Percentiles rank a stretch among this genome's conserved stretches.
phyloP scores from a whole-genome alignment of 345 rosid species.

The Carallia pectinifolia region DNA sequence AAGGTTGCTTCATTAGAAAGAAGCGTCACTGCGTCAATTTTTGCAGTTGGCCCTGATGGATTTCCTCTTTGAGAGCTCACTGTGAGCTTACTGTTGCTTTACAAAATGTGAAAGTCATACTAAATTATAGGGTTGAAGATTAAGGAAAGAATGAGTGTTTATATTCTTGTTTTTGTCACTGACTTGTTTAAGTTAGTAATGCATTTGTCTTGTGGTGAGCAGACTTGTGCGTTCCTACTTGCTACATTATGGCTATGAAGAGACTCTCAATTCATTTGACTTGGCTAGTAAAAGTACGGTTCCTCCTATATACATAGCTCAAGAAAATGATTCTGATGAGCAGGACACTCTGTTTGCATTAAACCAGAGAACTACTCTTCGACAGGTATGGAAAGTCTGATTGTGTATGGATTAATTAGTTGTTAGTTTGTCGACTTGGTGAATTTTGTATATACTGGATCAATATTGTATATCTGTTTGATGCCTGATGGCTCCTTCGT shows the following conservation, averaged over 20 bases:
- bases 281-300: slow-evolving; percentile 65
- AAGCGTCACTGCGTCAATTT: too few relatives aligned
- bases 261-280: slow-evolving; percentile 82
- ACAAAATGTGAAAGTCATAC: too few relatives aligned
- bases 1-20: too few relatives aligned
- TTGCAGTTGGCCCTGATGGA: too few relatives aligned
- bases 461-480: too few relatives aligned
- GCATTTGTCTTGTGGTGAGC: slow-evolving; percentile 22
- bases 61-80: too few relatives aligned
- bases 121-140: too few relatives aligned
- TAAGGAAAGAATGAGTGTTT: too few relatives aligned
- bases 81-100: too few relatives aligned
- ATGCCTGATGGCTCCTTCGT: too few relatives aligned
- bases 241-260: slow-evolving; percentile 91
- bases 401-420: too few relatives aligned
- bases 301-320: slow-evolving; percentile 63
- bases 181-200: background rate
- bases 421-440: too few relatives aligned
- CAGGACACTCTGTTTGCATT: slow-evolving; percentile 66
- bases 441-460: background rate
- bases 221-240: slow-evolving; percentile 90
- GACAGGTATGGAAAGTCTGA: slow-evolving; percentile 59
- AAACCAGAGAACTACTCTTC: slow-evolving; percentile 65
- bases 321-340: slow-evolving; percentile 63
- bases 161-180: background rate